A percentile compares a stretch with the other conserved stretches of the same genome.
Evolutionary conservation across 345 rosid genomes (phyloP).

Genomic region (Citrus trifoliata): DNA sequence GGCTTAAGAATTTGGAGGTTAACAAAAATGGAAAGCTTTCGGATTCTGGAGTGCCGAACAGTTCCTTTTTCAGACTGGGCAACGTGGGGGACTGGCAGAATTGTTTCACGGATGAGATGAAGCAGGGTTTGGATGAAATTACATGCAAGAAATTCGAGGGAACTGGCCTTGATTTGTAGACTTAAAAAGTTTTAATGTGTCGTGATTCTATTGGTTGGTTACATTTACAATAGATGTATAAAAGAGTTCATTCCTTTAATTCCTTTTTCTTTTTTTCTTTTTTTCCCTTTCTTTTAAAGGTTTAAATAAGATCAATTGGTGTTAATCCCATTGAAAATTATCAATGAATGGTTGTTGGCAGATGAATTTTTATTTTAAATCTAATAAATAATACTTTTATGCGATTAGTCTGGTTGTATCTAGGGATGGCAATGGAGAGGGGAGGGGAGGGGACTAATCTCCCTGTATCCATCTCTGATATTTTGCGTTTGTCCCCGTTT

Average conservation of each 20-base stretch:
- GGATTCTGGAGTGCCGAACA: constrained; percentile 16
- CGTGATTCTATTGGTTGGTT: too few relatives aligned
- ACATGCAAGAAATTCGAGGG: constrained; percentile 14
- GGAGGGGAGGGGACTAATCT: too few relatives aligned
- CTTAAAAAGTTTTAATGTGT: background rate
- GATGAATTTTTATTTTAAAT: too few relatives aligned
- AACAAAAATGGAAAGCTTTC: constrained; percentile 33
- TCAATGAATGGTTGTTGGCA: too few relatives aligned
- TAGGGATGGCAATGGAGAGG: too few relatives aligned
- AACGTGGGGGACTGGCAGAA: constrained; percentile 40
- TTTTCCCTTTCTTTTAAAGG: background rate
- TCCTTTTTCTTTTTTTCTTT: background rate
- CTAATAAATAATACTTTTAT: too few relatives aligned
- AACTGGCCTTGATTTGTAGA: constrained; percentile 19
- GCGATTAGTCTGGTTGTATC: too few relatives aligned
- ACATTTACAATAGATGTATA: too few relatives aligned
- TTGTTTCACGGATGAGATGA: constrained; percentile 22
- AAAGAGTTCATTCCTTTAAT: background rate
- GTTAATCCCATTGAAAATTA: background rate
- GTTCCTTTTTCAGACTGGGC: constrained; percentile 32
- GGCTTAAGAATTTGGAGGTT: constrained; percentile 41
- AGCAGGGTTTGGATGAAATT: constrained; percentile 8
- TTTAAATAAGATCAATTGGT: background rate
- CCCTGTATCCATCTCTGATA: too few relatives aligned
- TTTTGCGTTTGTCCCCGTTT: too few relatives aligned